Evolutionary conservation across 2,329 filamentous ascomycete genomes (phyloP).

Genomic region (Didymella glomerata): DNA sequence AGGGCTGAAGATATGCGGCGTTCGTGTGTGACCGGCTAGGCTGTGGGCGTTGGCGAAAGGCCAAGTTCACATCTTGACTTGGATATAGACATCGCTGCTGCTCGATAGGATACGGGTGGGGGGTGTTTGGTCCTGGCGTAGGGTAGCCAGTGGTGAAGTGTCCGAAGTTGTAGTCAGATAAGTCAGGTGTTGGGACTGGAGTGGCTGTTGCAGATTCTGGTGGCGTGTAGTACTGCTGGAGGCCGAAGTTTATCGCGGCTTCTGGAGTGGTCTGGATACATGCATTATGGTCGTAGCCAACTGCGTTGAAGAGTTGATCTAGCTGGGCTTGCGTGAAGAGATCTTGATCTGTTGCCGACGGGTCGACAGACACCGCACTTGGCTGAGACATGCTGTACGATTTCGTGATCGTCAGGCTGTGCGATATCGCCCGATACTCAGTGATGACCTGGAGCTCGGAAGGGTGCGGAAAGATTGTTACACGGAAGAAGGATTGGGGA

Average conservation of each 20-base stretch:
- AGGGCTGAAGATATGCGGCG: slow-evolving; percentile 8
- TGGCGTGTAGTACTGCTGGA: background rate
- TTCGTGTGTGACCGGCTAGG: slow-evolving; percentile 20
- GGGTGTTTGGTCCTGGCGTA: slow-evolving; percentile 22
- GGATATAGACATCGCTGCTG: slow-evolving; percentile 21
- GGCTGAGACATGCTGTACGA: slow-evolving; percentile 33
- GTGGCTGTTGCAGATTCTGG: slow-evolving; percentile 18
- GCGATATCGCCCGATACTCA: slow-evolving; percentile 12
- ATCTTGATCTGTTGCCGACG: slow-evolving; percentile 11
- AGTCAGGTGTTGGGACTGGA: slow-evolving; percentile 23
- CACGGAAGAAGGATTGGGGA: slow-evolving; percentile 26
- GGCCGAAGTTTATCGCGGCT: slow-evolving; percentile 14
- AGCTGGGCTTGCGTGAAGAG: slow-evolving; percentile 23
- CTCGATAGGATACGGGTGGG: slow-evolving; percentile 31
- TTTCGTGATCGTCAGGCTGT: slow-evolving; percentile 2
- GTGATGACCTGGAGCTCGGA: slow-evolving; percentile 7
- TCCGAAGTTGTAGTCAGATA: slow-evolving; percentile 24
- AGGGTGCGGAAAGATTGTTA: slow-evolving; percentile 27
- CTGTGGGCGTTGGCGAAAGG: slow-evolving; percentile 12
- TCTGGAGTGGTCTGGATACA: slow-evolving; percentile 22
- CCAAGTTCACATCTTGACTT: background rate
- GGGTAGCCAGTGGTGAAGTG: slow-evolving; percentile 19
- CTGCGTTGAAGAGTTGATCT: slow-evolving; percentile 22
- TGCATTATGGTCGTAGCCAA: slow-evolving; percentile 1
- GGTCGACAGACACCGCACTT: slow-evolving; percentile 16